A percentile compares a stretch with the other conserved stretches of the same genome.
Conservation (phyloP, 352 stramenopile genomes). For the Pythium dissotocum region DNA sequence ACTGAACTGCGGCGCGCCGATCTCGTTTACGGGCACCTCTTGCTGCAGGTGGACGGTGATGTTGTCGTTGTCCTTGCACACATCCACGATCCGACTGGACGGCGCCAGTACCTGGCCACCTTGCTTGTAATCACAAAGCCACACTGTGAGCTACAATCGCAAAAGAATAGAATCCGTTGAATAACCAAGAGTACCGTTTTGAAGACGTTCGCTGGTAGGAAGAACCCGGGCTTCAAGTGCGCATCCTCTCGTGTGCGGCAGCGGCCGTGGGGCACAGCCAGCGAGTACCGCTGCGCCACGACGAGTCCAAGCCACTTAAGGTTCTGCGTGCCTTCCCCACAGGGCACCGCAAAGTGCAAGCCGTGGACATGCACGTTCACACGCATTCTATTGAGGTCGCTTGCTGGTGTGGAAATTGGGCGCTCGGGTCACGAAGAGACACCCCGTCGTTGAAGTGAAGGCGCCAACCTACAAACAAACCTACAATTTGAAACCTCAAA, state of each 20-base stretch:
- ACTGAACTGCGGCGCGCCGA: conserved; percentile 67
- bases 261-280: conserved; percentile 62
- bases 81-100: conserved; percentile 54
- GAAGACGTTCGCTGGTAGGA: conserved; percentile 58
- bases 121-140: conserved; percentile 17
- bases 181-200: conserved; percentile 30
- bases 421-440: conserved; percentile 13
- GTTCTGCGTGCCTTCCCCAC: conserved; percentile 72
- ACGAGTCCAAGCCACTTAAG: conserved; percentile 86
- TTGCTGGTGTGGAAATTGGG: background rate
- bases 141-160: background rate
- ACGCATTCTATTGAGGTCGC: conserved; percentile 37
- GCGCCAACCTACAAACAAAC: conserved; percentile 8
- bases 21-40: conserved; percentile 81
- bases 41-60: conserved; percentile 72
- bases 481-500: conserved; percentile 5
- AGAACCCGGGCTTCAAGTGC: conserved; percentile 80
- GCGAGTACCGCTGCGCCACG: conserved; percentile 74
- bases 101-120: conserved; percentile 49
- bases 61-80: conserved; percentile 73
- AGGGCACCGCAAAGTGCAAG: conserved; percentile 69
- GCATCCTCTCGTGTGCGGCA: conserved; percentile 74
- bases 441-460: conserved; percentile 6
- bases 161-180: too few species aligned
- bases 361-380: conserved; percentile 70